These are phyloP conservation scores for Verticillium longisporum DNA, from an alignment of 2,329 filamentous ascomycete species.

Conservation along the genomic window DNA sequence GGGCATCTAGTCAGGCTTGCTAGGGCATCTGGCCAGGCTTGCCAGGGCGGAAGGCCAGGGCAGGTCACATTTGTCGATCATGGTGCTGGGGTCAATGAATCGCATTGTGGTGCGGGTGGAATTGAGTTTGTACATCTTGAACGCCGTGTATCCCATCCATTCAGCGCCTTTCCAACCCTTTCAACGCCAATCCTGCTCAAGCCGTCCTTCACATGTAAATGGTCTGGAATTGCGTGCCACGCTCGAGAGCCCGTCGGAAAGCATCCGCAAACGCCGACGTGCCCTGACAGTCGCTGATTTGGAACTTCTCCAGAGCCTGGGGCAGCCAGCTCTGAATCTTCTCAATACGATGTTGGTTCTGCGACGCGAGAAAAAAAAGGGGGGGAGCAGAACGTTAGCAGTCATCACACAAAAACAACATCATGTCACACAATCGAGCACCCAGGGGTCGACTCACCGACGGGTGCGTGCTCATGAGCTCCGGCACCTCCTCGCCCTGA, in stretches of 20 bases:
- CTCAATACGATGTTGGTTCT: conserved; percentile 56
- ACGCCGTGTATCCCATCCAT: not conserved
- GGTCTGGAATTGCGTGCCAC: conserved; percentile 14
- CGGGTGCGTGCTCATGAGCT: conserved; percentile 73
- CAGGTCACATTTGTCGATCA: too few species aligned
- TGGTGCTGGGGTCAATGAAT: too few species aligned
- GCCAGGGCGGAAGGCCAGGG: too few species aligned
- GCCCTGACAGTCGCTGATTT: conserved; percentile 46
- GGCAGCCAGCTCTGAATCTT: conserved; percentile 60
- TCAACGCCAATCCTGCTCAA: not conserved
- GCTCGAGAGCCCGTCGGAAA: conserved; percentile 41
- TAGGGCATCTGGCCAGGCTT: too few species aligned
- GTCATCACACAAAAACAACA: not conserved
- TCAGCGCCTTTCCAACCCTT: not conserved
- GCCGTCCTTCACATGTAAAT: not conserved
- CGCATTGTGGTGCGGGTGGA: not conserved
- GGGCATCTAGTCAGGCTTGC: too few species aligned
- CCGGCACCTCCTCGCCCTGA: conserved; percentile 46
- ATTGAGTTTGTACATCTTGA: not conserved
- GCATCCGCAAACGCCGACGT: conserved; percentile 45
- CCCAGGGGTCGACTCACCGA: conserved; percentile 41
- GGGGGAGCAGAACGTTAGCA: conserved; percentile 6
- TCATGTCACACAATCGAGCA: not conserved
- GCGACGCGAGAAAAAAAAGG: conserved; percentile 4
- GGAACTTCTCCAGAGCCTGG: conserved; percentile 45